A percentile compares a stretch with the other conserved stretches of the same genome.
Evolutionary conservation across 2,329 filamentous ascomycete genomes (phyloP).

Genomic region (Colletotrichum cereale): DNA sequence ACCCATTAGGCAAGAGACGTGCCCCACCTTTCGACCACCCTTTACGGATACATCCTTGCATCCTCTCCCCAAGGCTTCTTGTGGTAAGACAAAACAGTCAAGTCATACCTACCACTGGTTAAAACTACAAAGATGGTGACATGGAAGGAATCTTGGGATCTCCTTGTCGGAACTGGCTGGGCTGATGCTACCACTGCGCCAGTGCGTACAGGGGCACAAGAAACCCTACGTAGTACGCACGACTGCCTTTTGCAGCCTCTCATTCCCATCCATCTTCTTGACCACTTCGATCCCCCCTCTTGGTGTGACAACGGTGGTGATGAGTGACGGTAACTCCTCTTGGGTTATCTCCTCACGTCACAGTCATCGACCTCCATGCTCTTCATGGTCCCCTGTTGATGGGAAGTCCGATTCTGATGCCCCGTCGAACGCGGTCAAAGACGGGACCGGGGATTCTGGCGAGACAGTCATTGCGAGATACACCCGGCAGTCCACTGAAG

Average conservation of each 20-base stretch:
- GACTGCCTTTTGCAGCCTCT: background rate
- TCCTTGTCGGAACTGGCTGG: slow-evolving; percentile 7
- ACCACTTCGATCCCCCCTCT: background rate
- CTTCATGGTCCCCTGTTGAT: background rate
- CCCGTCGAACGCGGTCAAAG: background rate
- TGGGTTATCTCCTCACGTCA: background rate
- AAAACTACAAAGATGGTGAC: background rate
- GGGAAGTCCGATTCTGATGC: slow-evolving; percentile 5
- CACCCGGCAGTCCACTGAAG: too few species aligned
- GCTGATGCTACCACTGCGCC: slow-evolving; percentile 3
- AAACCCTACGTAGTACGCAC: too few species aligned
- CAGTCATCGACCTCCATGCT: background rate
- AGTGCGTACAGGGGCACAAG: background rate
- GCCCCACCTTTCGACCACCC: background rate
- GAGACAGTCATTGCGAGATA: background rate
- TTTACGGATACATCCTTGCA: background rate
- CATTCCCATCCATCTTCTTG: background rate
- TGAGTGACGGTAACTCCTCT: slow-evolving; percentile 1
- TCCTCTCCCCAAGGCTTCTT: background rate
- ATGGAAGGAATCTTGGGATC: background rate
- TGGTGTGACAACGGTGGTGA: slow-evolving; percentile 13
- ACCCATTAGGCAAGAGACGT: too few species aligned
- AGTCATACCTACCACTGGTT: background rate
- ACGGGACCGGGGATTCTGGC: background rate
- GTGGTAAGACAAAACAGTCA: background rate